Evolutionary conservation across 345 rosid genomes (phyloP).

Genomic region (Lumnitzera racemosa): DNA sequence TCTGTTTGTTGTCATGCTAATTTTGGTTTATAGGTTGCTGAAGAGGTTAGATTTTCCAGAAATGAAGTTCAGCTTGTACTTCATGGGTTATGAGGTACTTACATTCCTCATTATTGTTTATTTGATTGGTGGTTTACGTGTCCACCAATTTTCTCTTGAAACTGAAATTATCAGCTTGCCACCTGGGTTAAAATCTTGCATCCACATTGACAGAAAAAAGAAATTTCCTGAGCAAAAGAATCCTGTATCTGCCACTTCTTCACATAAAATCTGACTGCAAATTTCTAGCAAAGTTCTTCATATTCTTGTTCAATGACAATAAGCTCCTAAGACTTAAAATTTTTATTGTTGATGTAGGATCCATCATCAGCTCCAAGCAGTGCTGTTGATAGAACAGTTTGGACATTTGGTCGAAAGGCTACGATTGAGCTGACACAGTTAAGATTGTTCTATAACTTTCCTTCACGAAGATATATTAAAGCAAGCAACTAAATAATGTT

Average conservation of each 20-base stretch:
- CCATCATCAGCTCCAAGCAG: conserved; percentile 60
- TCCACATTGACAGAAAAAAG: no score
- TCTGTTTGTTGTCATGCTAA: neutral
- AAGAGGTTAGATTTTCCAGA: conserved; percentile 90
- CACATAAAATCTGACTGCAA: no score
- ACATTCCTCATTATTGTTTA: neutral
- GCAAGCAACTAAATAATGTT: neutral
- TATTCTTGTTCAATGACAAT: neutral
- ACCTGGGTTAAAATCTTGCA: no score
- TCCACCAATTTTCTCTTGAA: no score
- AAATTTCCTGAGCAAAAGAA: no score
- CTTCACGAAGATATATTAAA: conserved; percentile 1
- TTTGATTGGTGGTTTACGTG: neutral
- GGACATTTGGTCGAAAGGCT: conserved; percentile 74
- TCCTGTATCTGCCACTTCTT: no score
- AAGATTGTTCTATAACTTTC: conserved; percentile 3
- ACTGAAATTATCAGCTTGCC: no score
- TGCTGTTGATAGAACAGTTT: conserved; percentile 70
- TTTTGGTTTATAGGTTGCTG: conserved; percentile 45
- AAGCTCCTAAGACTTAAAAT: neutral
- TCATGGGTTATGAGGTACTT: conserved; percentile 83
- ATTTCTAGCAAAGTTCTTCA: no score
- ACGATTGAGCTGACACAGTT: conserved; percentile 93
- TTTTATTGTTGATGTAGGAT: conserved; percentile 36
- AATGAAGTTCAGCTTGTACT: conserved; percentile 84